A percentile compares a stretch with the other conserved stretches of the same genome.
Conservation (phyloP, 192 early-diverging fungal species). For the Coemansia sp. region DNA sequence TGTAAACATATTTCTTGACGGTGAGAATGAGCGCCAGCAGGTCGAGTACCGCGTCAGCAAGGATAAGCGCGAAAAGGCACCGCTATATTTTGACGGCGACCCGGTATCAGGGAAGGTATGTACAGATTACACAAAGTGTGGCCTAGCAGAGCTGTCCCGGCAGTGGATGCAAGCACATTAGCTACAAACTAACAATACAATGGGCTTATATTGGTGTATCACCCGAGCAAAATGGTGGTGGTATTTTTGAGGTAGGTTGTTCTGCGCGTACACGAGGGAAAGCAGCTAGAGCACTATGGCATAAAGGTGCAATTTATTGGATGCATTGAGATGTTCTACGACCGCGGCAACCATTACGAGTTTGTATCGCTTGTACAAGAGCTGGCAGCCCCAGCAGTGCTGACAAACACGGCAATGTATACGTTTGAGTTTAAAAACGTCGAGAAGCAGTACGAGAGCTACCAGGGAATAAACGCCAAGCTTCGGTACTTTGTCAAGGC, state of each 20-base stretch:
- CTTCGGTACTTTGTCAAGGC: slow-evolving; percentile 96
- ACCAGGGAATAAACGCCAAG: slow-evolving; percentile 97
- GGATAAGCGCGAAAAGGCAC: slow-evolving; percentile 87
- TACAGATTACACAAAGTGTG: background rate
- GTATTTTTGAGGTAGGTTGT: slow-evolving; percentile 25
- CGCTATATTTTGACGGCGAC: slow-evolving; percentile 97
- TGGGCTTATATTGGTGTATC: background rate
- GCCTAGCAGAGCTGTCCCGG: background rate
- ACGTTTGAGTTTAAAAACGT: slow-evolving; percentile 99
- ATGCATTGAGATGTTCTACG: slow-evolving; percentile 93
- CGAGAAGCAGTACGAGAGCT: slow-evolving; percentile 99
- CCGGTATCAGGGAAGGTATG: slow-evolving; percentile 87
- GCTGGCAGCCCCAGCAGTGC: slow-evolving; percentile 89
- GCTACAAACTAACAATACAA: background rate
- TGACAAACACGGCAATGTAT: slow-evolving; percentile 75
- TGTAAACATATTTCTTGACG: slow-evolving; percentile 78
- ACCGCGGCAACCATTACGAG: slow-evolving; percentile 92
- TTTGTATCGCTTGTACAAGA: slow-evolving; percentile 93
- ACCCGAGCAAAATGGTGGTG: background rate
- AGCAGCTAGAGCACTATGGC: slow-evolving; percentile 94
- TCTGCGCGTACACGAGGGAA: slow-evolving; percentile 70
- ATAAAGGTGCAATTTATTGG: slow-evolving; percentile 99
- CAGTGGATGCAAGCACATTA: background rate
- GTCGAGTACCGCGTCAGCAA: slow-evolving; percentile 93
- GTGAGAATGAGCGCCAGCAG: slow-evolving; percentile 85